Evolutionary conservation across 1,139 yeast genomes (phyloP), one percentile per base, ranked within the genome.

Genomic region (Diutina catenulata): DNA sequence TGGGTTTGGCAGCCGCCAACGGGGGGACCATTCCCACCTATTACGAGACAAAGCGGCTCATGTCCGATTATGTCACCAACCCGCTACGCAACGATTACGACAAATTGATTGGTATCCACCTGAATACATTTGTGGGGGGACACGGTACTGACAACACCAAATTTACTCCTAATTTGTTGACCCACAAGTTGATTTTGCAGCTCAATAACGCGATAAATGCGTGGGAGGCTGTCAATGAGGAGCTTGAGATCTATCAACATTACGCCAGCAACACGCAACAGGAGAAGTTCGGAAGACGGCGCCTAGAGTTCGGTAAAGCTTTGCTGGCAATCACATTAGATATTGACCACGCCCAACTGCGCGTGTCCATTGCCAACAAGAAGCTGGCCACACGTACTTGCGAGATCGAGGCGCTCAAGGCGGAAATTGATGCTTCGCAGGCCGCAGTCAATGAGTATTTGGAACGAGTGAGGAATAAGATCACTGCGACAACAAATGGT

Each of bases 31-130:
- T 24, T 19, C 42, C 42, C 16, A 38, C 68, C 7, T 80, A 70
- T 50, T 84, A 83, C 49, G 75, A 77, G 38, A 53, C 64, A 23
- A 81, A 81, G 53, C 64, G 94, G 44, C 57, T 80, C 38, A 73
- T 76, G 46, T 77, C 76, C 58, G 82, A 80, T 41, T 80, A 79
- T 49, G 68, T 78, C 11, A 65, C 78, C 19, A 80, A 78, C 48
- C 86, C 84, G 2, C 59, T 76, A 46, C 78, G 70, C 45, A 75
- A 67, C 49, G 75, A 70, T 43, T 73, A 66, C 52, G 70, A 71
- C 39, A 63, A 62, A 38, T 56, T 78, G 38, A 70, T 76, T 11
- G 88, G 91, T 2, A 77, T 80, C 3, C 61, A 72, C 56, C 39
- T 31, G 35, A 31, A 31, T 14, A n/a, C 6, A 7, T 8, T 14